These are phyloP conservation scores for Boletus pseudo-olivaceus DNA, from an alignment of 768 basidiomycete genomes.

Conservation along the genomic window DNA sequence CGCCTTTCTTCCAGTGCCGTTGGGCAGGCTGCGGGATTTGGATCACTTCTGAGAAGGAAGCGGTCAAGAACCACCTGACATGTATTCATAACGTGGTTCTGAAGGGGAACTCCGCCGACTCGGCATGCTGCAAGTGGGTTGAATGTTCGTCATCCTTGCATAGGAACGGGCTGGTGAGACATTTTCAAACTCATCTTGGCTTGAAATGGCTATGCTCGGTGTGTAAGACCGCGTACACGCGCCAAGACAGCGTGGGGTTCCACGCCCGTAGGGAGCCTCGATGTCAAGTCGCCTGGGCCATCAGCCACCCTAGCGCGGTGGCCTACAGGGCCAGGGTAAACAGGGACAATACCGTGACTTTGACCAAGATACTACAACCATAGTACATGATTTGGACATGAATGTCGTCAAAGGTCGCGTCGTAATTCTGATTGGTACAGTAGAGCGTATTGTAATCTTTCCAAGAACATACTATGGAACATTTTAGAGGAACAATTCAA, in stretches of 20 bases:
- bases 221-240: slow-evolving; percentile 11
- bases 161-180: slow-evolving; percentile 11
- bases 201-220: slow-evolving; percentile 19
- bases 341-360: slow-evolving; percentile 10
- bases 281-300: slow-evolving; percentile 1
- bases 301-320: slow-evolving; percentile 13
- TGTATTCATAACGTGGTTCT: slow-evolving; percentile 8
- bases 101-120: neutral
- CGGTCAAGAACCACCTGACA: slow-evolving; percentile 12
- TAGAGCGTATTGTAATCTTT: slow-evolving; percentile 20
- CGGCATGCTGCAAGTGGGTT: slow-evolving; percentile 10
- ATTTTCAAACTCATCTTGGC: slow-evolving; percentile 14
- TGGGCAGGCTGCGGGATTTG: slow-evolving; percentile 17
- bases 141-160: slow-evolving; percentile 7
- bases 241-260: slow-evolving; percentile 13
- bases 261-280: slow-evolving; percentile 4
- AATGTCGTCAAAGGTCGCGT: neutral
- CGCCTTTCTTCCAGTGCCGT: slow-evolving; percentile 16
- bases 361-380: slow-evolving; percentile 14
- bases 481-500: too few relatives aligned
- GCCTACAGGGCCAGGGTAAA: slow-evolving; percentile 9
- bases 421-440: slow-evolving; percentile 10
- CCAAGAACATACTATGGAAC: neutral
- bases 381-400: neutral
- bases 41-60: slow-evolving; percentile 17